Percentiles rank a stretch among this genome's conserved stretches.
phyloP scores from a whole-genome alignment of 371 early-diverging fungal species.

The Zopfochytrium polystomum region DNA sequence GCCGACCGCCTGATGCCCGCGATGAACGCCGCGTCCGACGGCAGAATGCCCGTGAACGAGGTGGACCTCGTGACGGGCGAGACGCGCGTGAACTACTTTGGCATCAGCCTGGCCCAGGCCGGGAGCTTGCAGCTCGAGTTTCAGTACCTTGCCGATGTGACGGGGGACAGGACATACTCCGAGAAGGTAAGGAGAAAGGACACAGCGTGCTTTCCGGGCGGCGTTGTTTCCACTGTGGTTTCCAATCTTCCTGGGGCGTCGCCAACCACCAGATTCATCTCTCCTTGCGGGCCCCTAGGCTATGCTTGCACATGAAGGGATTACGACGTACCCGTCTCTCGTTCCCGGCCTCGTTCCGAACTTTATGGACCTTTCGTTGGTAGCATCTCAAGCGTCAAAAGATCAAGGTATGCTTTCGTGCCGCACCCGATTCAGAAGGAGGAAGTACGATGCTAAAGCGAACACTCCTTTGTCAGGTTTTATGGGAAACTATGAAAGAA shows the following conservation, averaged over 20 bases:
- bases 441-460: no score
- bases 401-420: no score
- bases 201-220: no score
- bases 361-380: constrained; percentile 32
- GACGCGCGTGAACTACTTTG: constrained; percentile 1
- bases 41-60: constrained; percentile 54
- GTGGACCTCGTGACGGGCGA: constrained; percentile 23
- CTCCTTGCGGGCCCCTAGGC: no score
- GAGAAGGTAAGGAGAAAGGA: constrained; percentile 47
- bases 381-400: no score
- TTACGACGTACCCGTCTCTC: constrained; percentile 37
- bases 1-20: constrained; percentile 54
- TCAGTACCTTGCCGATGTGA: constrained; percentile 42
- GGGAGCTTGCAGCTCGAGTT: constrained; percentile 44
- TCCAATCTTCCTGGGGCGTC: no score
- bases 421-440: no score
- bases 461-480: constrained; percentile 3
- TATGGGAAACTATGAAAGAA: not conserved
- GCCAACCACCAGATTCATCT: no score
- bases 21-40: constrained; percentile 59
- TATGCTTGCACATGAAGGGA: constrained; percentile 15
- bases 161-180: constrained; percentile 46
- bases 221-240: no score
- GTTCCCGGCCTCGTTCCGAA: constrained; percentile 60
- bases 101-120: constrained; percentile 30